phyloP scores from a whole-genome alignment of 129 eudicot species.

The sunflower (Helianthus annuus) region HanXRQr2.0-SUNRISE NC_035445.2:148787137-148787636 shows the following conservation, averaged over 20 bases:
- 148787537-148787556: neutral
- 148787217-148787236: slow-evolving; percentile 59
- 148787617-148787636: slow-evolving; percentile 5
- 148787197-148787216: slow-evolving; percentile 58
- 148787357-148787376: slow-evolving; percentile 91
- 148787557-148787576: neutral
- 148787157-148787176: slow-evolving; percentile 81
- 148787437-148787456: slow-evolving; percentile 31
- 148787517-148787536: neutral
- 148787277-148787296: slow-evolving; percentile 43
- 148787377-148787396: slow-evolving; percentile 91
- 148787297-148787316: slow-evolving; percentile 70
- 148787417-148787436: slow-evolving; percentile 98
- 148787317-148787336: slow-evolving; percentile 98
- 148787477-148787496: slow-evolving; percentile 7
- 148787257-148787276: slow-evolving; percentile 47
- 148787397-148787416: slow-evolving; percentile 96
- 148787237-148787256: slow-evolving; percentile 45
- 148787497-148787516: neutral
- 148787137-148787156: slow-evolving; percentile 94
- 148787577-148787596: slow-evolving; percentile 30
- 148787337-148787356: slow-evolving; percentile 87
- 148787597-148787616: slow-evolving; percentile 25
- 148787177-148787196: slow-evolving; percentile 91
- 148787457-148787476: neutral